Conservation (phyloP, 345 rosid genomes). For the Ailanthus altissimus region DNA sequence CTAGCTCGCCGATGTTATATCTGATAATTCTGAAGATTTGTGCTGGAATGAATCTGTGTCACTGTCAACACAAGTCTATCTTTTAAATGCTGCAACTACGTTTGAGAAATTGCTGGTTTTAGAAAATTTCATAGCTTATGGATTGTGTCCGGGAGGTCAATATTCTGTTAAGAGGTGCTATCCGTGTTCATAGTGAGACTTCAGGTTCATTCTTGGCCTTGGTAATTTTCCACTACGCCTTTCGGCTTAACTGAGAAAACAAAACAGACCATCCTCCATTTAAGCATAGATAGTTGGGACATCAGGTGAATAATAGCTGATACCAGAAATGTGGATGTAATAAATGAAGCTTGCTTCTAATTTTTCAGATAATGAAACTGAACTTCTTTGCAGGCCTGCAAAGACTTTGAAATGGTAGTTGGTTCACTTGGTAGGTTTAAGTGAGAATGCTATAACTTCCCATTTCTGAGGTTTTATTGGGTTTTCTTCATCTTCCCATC, state of each 20-base stretch:
- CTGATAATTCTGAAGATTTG: not conserved
- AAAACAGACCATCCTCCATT: not conserved
- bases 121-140: not conserved
- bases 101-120: conserved; percentile 7
- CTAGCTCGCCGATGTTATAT: not conserved
- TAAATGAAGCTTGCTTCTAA: not conserved
- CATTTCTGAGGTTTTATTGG: not conserved
- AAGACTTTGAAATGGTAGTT: not conserved
- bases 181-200: not conserved
- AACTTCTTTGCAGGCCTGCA: not conserved
- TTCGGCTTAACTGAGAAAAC: not conserved
- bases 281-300: not conserved
- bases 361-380: not conserved
- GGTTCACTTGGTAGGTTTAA: not conserved
- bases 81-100: not conserved
- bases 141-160: not conserved
- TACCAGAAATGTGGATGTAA: not conserved
- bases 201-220: conserved; percentile 7
- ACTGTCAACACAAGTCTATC: not conserved
- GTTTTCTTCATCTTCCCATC: not conserved
- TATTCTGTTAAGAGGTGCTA: not conserved
- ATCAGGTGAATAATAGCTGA: not conserved
- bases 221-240: not conserved
- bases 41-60: not conserved
- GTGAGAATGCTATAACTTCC: not conserved